Conservation (phyloP, 306 rosid genomes). For the Hippophae tibetana region DNA sequence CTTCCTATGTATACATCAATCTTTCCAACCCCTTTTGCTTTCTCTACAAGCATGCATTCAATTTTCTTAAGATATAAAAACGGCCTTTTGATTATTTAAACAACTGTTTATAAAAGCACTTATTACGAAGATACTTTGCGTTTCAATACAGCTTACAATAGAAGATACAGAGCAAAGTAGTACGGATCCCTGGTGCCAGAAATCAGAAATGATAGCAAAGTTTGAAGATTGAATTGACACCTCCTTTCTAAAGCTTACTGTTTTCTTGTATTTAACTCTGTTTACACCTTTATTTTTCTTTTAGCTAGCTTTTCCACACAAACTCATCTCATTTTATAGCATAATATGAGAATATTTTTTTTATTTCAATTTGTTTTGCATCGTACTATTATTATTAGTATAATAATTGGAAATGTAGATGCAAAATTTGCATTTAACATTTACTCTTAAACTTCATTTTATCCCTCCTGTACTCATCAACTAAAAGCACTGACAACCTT, state of each 20-base stretch:
- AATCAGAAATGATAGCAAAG: constrained; percentile 14
- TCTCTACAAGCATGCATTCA: no score
- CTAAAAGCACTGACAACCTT: constrained; percentile 26
- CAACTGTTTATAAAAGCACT: background rate
- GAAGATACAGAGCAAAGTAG: background rate
- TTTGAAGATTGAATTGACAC: constrained; percentile 23
- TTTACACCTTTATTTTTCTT: constrained; percentile 6
- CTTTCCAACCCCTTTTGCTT: background rate
- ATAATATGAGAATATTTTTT: background rate
- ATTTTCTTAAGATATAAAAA: background rate
- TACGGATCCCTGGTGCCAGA: background rate
- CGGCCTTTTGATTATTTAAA: background rate
- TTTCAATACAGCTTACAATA: background rate
- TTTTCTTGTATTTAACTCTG: background rate
- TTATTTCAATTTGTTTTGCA: no score
- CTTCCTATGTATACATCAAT: background rate
- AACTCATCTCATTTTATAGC: constrained; percentile 11
- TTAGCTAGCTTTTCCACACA: constrained; percentile 29
- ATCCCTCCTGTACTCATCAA: background rate
- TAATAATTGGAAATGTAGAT: no score
- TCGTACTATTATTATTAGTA: no score
- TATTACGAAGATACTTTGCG: background rate
- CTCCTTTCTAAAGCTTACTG: constrained; percentile 17
- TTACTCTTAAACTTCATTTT: no score
- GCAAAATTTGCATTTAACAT: no score